Evolutionary conservation across 2,329 filamentous ascomycete genomes (phyloP).

Genomic region (Paraphoma chrysanthemicola): DNA sequence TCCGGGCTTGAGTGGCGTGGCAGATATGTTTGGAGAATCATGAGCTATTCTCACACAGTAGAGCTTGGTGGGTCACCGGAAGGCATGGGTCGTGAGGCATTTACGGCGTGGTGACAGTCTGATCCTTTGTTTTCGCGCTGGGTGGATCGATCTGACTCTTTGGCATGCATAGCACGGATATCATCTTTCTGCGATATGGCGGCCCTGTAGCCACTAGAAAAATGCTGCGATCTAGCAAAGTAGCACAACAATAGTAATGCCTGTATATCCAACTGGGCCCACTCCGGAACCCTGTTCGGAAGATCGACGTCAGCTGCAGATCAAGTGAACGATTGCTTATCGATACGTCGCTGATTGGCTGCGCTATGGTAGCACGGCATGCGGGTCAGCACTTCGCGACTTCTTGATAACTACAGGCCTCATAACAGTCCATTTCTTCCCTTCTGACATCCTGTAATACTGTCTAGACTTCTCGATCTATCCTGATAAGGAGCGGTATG

Average conservation of each 20-base stretch:
- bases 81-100: too few relatives aligned
- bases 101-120: too few relatives aligned
- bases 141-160: background rate
- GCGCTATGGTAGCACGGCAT: background rate
- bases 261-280: background rate
- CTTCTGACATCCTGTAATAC: too few relatives aligned
- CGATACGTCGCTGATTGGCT: background rate
- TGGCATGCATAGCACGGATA: slow-evolving; percentile 1
- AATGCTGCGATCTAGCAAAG: background rate
- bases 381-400: background rate
- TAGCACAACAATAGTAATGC: background rate
- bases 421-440: background rate
- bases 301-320: background rate
- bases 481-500: slow-evolving; percentile 3
- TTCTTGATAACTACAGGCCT: background rate
- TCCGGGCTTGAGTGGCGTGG: slow-evolving; percentile 52
- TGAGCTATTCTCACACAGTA: background rate
- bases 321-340: background rate
- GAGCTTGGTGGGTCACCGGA: too few relatives aligned
- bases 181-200: background rate
- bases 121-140: background rate
- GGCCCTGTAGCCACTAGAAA: background rate
- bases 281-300: background rate
- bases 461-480: background rate
- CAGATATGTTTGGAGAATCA: slow-evolving; percentile 50